A percentile compares a stretch with the other conserved stretches of the same genome.
Evolutionary conservation across 1,284 basidiomycete genomes (phyloP).

Genomic region (Earliella scabrosa): DNA sequence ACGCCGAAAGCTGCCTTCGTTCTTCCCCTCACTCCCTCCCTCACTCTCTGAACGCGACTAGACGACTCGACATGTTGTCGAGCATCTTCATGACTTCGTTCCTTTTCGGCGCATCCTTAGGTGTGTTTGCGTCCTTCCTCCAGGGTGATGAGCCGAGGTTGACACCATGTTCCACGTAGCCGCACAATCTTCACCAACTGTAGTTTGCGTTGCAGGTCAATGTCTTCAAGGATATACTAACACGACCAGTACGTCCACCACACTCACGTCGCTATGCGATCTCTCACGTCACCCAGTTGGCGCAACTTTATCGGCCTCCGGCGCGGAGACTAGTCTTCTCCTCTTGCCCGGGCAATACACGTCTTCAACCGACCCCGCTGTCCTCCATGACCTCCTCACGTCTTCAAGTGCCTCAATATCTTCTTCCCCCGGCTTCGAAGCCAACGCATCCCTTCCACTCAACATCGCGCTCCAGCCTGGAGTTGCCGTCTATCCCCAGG

Average conservation of each 20-base stretch:
- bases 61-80: constrained; percentile 47
- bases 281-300: constrained; percentile 54
- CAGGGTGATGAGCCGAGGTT: no score
- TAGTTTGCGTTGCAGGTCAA: constrained; percentile 83
- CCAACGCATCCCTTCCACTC: constrained; percentile 60
- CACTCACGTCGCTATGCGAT: constrained; percentile 2
- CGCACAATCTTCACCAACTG: constrained; percentile 61
- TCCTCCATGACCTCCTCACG: constrained; percentile 68
- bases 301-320: constrained; percentile 59
- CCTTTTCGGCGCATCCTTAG: constrained; percentile 49
- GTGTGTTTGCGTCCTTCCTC: no score
- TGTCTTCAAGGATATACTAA: constrained; percentile 77
- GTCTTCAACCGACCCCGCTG: constrained; percentile 67
- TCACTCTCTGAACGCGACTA: constrained; percentile 20
- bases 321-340: constrained; percentile 53
- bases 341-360: constrained; percentile 79
- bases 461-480: constrained; percentile 69
- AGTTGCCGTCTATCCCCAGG: constrained; percentile 58
- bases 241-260: constrained; percentile 57
- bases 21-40: constrained; percentile 31
- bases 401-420: constrained; percentile 61
- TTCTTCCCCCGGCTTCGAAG: constrained; percentile 66
- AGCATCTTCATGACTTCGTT: constrained; percentile 48
- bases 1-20: constrained; percentile 14
- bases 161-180: constrained; percentile 29